phyloP scores from a whole-genome alignment of 768 basidiomycete species.

The Mrakia gelida region DNA sequence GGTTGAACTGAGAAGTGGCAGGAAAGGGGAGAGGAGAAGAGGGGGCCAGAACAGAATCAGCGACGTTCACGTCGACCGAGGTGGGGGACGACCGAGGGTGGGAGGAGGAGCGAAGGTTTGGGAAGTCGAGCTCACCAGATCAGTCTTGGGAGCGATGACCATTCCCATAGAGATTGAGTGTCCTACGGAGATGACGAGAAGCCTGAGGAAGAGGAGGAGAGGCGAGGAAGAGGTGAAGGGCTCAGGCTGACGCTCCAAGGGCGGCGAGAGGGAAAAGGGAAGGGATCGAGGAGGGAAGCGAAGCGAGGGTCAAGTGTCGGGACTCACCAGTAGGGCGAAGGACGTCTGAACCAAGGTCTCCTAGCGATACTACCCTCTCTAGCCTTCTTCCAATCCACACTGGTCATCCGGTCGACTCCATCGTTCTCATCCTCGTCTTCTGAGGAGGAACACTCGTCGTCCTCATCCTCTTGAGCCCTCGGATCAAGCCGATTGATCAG shows the following conservation, averaged over 20 bases:
- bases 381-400: constrained; percentile 1
- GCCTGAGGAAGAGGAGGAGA: background rate
- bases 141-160: constrained; percentile 27
- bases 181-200: constrained; percentile 5
- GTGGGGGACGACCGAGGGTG: too few relatives aligned
- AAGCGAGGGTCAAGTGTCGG: background rate
- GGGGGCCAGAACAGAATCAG: too few relatives aligned
- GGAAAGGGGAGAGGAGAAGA: too few relatives aligned
- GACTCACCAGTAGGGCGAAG: background rate
- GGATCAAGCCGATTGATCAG: constrained; percentile 15
- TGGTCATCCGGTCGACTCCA: background rate
- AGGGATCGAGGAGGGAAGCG: background rate
- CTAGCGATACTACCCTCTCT: background rate
- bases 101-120: too few relatives aligned
- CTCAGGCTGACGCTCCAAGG: background rate
- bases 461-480: background rate
- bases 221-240: background rate
- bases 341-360: background rate
- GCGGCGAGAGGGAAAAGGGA: background rate
- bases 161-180: constrained; percentile 23
- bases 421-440: background rate
- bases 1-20: background rate
- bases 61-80: too few relatives aligned
- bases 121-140: background rate
- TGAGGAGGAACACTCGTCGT: background rate